These are phyloP conservation scores for Aspergillus neotritici DNA, from an alignment of 2,329 filamentous ascomycete species.

Conservation along the genomic window DNA sequence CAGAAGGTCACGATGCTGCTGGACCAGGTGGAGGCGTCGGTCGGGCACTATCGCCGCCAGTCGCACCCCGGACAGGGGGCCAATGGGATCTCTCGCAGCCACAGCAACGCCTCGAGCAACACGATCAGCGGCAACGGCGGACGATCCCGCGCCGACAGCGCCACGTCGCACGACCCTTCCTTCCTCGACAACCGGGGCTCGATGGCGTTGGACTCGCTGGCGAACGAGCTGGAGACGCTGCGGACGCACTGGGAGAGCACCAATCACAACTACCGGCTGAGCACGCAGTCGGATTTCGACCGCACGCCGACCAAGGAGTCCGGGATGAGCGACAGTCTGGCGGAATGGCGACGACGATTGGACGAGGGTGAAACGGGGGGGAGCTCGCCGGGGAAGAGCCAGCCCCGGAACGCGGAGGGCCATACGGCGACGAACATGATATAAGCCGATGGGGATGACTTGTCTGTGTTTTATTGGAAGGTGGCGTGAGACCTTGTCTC, in stretches of 20 bases:
- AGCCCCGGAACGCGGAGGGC: conserved; percentile 20
- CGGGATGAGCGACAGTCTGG: conserved; percentile 62
- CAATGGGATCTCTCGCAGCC: conserved; percentile 44
- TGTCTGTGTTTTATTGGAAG: conserved; percentile 18
- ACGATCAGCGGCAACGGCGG: conserved; percentile 31
- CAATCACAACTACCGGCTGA: conserved; percentile 89
- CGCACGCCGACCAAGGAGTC: conserved; percentile 45
- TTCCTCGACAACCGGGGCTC: conserved; percentile 54
- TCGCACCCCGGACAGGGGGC: conserved; percentile 43
- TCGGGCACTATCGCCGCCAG: conserved; percentile 87
- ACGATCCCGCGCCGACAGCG: conserved; percentile 37
- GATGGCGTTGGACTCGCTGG: conserved; percentile 79
- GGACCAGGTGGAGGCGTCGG: conserved; percentile 88
- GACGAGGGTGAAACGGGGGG: conserved; percentile 51
- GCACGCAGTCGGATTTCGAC: conserved; percentile 85
- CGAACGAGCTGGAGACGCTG: conserved; percentile 84
- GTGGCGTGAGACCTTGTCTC: conserved; percentile 7
- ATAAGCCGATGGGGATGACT: conserved; percentile 18
- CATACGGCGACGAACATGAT: conserved; percentile 31
- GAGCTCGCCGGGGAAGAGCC: conserved; percentile 23
- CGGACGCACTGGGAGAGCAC: conserved; percentile 92
- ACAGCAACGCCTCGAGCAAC: conserved; percentile 52
- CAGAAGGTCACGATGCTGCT: conserved; percentile 87
- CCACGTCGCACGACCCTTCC: conserved; percentile 38
- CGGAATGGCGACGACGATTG: conserved; percentile 73